Evolutionary conservation across 2,329 filamentous ascomycete genomes (phyloP).

Genomic region (Incumbomyces lentus): DNA sequence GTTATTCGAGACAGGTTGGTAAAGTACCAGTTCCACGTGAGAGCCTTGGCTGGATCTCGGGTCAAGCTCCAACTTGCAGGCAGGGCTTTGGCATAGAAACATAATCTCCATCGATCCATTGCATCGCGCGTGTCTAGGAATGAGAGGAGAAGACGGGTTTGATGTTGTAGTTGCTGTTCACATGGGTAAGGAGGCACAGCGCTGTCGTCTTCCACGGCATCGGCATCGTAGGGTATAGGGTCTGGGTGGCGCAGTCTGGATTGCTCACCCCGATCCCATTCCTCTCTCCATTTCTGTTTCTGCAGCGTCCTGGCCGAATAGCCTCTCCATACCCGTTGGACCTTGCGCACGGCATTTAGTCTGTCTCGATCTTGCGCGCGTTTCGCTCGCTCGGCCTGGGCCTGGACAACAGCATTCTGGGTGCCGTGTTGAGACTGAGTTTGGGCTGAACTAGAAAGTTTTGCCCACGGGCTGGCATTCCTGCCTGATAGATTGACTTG

Average conservation of each 20-base stretch:
- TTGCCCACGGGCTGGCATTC: constrained; percentile 62
- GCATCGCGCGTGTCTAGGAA: constrained; percentile 41
- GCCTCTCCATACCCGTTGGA: constrained; percentile 79
- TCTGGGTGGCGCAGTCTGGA: constrained; percentile 8
- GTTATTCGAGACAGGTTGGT: constrained; percentile 45
- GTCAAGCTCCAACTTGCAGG: constrained; percentile 9
- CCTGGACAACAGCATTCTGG: constrained; percentile 63
- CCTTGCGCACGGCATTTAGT: constrained; percentile 58
- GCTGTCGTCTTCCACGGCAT: constrained; percentile 24
- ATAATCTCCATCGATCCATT: constrained; percentile 7
- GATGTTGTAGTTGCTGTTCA: constrained; percentile 33
- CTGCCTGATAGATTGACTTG: constrained; percentile 92
- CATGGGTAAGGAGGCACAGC: constrained; percentile 24
- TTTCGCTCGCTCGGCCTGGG: constrained; percentile 72
- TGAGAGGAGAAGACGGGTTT: constrained; percentile 57
- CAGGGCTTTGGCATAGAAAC: constrained; percentile 35
- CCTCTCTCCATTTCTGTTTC: constrained; percentile 45
- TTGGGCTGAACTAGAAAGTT: constrained; percentile 38
- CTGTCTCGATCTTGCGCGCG: constrained; percentile 73
- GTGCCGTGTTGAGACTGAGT: constrained; percentile 5
- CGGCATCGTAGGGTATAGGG: constrained; percentile 7
- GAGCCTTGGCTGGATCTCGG: constrained; percentile 28
- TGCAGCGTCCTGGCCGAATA: constrained; percentile 52
- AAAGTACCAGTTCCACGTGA: constrained; percentile 34
- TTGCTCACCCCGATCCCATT: constrained; percentile 53